phyloP scores from a whole-genome alignment of 441 rosid genomes.

The Populus trichocarpa region DNA sequence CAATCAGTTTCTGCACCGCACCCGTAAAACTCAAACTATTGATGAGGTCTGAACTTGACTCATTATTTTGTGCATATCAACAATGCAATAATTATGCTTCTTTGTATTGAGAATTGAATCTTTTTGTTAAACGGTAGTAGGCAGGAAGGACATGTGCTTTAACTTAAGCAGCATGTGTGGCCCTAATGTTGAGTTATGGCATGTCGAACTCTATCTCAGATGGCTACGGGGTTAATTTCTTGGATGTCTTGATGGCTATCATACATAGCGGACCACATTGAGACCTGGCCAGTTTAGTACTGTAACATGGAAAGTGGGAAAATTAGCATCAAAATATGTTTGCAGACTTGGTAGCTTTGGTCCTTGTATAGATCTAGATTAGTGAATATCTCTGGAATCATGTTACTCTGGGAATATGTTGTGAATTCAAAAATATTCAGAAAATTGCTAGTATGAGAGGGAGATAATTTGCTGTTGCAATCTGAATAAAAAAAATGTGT shows the following conservation, averaged over 20 bases:
- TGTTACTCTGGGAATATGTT: not conserved
- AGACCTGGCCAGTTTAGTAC: not conserved
- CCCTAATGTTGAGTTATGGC: too few relatives aligned
- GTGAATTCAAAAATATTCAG: not conserved
- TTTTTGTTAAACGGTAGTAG: not conserved
- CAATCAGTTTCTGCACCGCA: constrained; percentile 83
- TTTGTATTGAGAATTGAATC: not conserved
- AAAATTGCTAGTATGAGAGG: not conserved
- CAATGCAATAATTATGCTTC: not conserved
- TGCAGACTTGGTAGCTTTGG: not conserved
- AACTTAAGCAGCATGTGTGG: not conserved
- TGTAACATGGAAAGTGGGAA: not conserved
- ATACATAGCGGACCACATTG: not conserved
- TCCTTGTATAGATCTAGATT: not conserved
- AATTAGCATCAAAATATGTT: not conserved
- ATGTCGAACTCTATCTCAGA: not conserved
- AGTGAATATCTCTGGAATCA: not conserved
- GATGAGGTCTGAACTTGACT: constrained; percentile 72
- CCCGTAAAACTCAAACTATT: constrained; percentile 80
- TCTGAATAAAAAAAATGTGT: not conserved
- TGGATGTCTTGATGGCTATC: not conserved
- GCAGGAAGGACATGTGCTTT: not conserved
- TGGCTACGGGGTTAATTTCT: not conserved
- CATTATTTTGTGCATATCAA: constrained; percentile 17
- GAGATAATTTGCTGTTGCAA: not conserved